These are phyloP conservation scores for Rickenella mellea DNA, from an alignment of 768 basidiomycete species.

Conservation along the genomic window DNA sequence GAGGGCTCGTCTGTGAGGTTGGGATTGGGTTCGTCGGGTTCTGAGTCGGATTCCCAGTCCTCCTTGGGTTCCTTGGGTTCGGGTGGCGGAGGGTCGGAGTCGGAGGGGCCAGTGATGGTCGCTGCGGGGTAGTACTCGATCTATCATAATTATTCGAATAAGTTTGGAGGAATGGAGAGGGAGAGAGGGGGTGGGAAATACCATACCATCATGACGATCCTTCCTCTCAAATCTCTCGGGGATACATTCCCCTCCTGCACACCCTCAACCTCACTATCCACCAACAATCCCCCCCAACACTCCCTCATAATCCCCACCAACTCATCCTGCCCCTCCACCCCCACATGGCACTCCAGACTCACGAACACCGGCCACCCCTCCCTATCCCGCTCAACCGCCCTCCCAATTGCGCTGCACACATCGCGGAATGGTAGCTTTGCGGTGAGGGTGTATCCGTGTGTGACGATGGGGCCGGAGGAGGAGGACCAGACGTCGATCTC, in stretches of 20 bases:
- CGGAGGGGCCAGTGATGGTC: background rate
- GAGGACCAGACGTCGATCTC: constrained; percentile 65
- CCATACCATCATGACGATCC: constrained; percentile 50
- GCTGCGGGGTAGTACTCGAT: constrained; percentile 12
- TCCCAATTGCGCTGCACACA: constrained; percentile 44
- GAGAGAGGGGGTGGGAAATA: background rate
- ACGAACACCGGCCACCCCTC: constrained; percentile 49
- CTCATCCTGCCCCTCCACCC: constrained; percentile 36
- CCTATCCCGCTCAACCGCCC: constrained; percentile 23
- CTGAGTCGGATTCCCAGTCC: constrained; percentile 4
- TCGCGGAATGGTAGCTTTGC: constrained; percentile 39
- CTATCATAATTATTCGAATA: constrained; percentile 2
- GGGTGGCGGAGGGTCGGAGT: constrained; percentile 8
- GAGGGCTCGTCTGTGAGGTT: background rate
- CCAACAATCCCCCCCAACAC: constrained; percentile 43
- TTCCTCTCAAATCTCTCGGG: constrained; percentile 39
- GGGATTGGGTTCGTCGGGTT: background rate
- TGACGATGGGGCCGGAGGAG: constrained; percentile 37
- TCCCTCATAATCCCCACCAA: constrained; percentile 43
- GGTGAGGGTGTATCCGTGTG: constrained; percentile 52
- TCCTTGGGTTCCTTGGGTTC: constrained; percentile 1
- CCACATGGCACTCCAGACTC: constrained; percentile 56
- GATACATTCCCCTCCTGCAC: constrained; percentile 27
- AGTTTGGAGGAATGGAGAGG: background rate
- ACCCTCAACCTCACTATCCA: constrained; percentile 28